Evolutionary conservation across 805 yeast genomes (phyloP).

Genomic region (Starmerella gropengiesseri): DNA sequence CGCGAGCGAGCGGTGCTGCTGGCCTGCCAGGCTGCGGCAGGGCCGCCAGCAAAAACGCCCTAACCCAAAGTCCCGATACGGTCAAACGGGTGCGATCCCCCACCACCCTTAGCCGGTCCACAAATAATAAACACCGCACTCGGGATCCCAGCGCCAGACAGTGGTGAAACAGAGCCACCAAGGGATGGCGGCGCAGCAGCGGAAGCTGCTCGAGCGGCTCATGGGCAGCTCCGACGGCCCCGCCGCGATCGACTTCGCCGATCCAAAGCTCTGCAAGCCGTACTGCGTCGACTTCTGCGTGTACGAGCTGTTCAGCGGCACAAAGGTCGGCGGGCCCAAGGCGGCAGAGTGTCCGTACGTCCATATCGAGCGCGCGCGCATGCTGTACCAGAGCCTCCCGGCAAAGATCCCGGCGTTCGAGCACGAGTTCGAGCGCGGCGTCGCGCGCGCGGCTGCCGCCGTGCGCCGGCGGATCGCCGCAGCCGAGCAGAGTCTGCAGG

Average conservation of each 20-base stretch:
- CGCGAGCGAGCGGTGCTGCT: too few relatives aligned
- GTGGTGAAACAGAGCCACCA: too few relatives aligned
- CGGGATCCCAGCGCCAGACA: background rate
- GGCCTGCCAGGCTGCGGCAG: too few relatives aligned
- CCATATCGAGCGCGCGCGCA: conserved; percentile 4
- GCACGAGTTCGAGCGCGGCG: conserved; percentile 3
- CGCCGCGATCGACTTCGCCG: background rate
- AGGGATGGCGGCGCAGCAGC: conserved; percentile 6
- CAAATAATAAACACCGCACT: too few relatives aligned
- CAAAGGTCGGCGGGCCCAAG: conserved; percentile 2
- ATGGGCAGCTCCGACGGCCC: conserved; percentile 6
- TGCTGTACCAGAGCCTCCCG: background rate
- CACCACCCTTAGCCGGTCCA: too few relatives aligned
- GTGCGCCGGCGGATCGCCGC: conserved; percentile 1
- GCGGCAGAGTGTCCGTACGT: conserved; percentile 1
- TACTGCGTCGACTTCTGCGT: conserved; percentile 4
- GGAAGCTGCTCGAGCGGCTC: conserved; percentile 5
- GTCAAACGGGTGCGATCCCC: too few relatives aligned
- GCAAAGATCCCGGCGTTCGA: conserved; percentile 3
- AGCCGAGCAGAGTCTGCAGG: background rate
- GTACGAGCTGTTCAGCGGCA: background rate
- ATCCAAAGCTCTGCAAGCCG: background rate
- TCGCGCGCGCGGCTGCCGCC: background rate
- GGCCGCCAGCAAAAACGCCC: too few relatives aligned
- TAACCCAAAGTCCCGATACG: too few relatives aligned